Evolutionary conservation across 2,329 filamentous ascomycete genomes (phyloP), one percentile per base, ranked within the genome.

Genomic region (Talaromyces sp.): DNA sequence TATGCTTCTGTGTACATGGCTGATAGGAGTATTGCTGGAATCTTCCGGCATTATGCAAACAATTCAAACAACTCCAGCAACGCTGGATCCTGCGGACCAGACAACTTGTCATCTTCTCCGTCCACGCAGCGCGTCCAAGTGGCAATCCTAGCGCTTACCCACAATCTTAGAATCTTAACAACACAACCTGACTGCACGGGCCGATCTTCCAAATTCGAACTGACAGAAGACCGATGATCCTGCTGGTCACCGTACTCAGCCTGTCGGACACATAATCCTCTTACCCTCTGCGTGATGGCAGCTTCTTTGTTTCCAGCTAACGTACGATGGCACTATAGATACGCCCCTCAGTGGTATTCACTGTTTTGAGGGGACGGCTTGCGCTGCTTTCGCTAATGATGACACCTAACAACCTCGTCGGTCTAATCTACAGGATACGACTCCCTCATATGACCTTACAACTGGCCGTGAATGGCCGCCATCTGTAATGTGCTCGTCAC

Each of bases 361-460:
- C 30, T 49, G 47, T n/a, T 43, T 43, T 13, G 6, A 49, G 39
- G 32, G 47, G 39, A 43, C 36, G 30, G 37, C 37, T 35, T 49
- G 42, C 16, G 17, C 47, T 49, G 39, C 40, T 49, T 43, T 37
- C 39, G 47, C 36, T 37, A 44, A 49, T 43, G 40, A 49, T 43
- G 48, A 52, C 48, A 16, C 43, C 10, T 58, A 54, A 41, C 47
- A 47, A 54, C 37, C 43, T 59, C 11, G 56, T 37, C 48, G 50
- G 41, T 47, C 36, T 47, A 33, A 56, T 44, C 39, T 45, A 43
- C 61, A 54, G 61, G 60, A 61, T 49, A 49, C 47, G 47, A 55
- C 43, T 40, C 54, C 60, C 27, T 58, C 54, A 40, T 60, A 64
- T 57, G 52, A 49, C 24, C 9, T 27, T 27, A 27, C 24, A 27